These are phyloP conservation scores for Acidomyces sp. DNA, from an alignment of 495 filamentous ascomycete genomes.

Conservation along the genomic window DNA sequence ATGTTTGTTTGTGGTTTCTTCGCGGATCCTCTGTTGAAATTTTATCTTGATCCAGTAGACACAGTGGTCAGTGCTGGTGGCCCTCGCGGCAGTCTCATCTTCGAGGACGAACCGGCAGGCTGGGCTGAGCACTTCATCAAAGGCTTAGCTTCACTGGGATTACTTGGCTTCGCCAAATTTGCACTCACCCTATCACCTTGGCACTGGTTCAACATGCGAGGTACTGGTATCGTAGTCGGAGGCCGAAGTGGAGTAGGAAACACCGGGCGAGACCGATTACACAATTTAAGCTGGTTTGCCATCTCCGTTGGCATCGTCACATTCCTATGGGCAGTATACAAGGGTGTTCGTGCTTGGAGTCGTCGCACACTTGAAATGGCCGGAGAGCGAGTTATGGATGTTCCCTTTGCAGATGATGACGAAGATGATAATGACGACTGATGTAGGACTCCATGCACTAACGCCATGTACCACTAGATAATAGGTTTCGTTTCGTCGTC, in stretches of 20 bases:
- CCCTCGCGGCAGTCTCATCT: conserved; percentile 15
- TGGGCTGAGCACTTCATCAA: conserved; percentile 82
- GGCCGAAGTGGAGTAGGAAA: conserved; percentile 36
- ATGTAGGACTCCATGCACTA: background rate
- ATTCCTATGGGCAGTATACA: conserved; percentile 73
- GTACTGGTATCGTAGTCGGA: conserved; percentile 35
- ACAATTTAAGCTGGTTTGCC: conserved; percentile 61
- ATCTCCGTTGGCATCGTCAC: conserved; percentile 67
- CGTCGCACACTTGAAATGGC: conserved; percentile 57
- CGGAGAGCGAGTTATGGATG: conserved; percentile 67
- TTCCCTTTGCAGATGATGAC: conserved; percentile 61
- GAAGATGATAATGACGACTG: conserved; percentile 43
- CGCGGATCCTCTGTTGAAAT: conserved; percentile 81
- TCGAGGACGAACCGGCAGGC: conserved; percentile 34
- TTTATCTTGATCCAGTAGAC: conserved; percentile 65
- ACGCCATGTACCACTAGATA: background rate
- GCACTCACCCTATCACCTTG: conserved; percentile 61
- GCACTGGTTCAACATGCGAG: conserved; percentile 61
- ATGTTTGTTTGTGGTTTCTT: conserved; percentile 78
- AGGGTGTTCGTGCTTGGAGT: conserved; percentile 58
- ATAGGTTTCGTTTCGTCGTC: background rate
- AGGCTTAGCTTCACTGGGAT: conserved; percentile 68
- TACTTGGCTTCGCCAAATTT: conserved; percentile 75
- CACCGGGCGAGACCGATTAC: conserved; percentile 58
- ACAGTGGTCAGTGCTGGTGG: conserved; percentile 31